These are phyloP conservation scores for Thinopyrum obtusiflorum DNA, from an alignment of 202 grass and related monocot species.

Conservation along the genomic window DNA sequence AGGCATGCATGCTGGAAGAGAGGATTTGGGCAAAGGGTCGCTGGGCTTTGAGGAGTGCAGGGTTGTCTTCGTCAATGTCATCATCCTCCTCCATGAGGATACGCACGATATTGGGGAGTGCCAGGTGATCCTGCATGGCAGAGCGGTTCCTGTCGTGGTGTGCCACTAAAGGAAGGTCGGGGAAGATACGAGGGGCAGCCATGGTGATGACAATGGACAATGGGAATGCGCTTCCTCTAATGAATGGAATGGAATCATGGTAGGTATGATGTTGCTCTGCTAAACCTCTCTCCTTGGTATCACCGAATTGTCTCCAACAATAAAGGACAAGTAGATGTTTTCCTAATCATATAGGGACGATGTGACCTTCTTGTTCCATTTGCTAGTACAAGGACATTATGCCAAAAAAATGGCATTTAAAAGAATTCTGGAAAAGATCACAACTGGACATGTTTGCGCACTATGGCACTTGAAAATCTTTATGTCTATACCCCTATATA, in stretches of 20 bases:
- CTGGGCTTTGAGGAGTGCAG: too few relatives aligned
- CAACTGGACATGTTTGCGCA: background rate
- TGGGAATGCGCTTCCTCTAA: background rate
- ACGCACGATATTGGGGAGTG: constrained; percentile 47
- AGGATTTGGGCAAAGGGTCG: too few relatives aligned
- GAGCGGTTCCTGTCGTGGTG: background rate
- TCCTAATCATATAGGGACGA: background rate
- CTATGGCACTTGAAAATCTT: background rate
- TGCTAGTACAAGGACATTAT: constrained; percentile 10
- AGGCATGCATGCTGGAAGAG: too few relatives aligned
- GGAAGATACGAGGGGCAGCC: background rate
- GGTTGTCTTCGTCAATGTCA: too few relatives aligned
- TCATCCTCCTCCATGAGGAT: constrained; percentile 39
- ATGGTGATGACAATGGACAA: constrained; percentile 19
- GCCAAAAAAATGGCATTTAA: background rate
- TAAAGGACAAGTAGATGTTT: background rate
- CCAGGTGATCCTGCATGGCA: constrained; percentile 11
- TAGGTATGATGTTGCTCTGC: background rate
- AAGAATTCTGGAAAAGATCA: background rate
- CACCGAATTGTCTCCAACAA: constrained; percentile 16
- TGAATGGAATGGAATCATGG: constrained; percentile 10
- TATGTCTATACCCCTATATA: too few relatives aligned
- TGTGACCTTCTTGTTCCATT: constrained; percentile 31
- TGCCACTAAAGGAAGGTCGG: background rate
- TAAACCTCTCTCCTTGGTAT: background rate